phyloP scores from a whole-genome alignment of 2,329 filamentous ascomycete genomes.

The Ophiostoma perfectum region DNA sequence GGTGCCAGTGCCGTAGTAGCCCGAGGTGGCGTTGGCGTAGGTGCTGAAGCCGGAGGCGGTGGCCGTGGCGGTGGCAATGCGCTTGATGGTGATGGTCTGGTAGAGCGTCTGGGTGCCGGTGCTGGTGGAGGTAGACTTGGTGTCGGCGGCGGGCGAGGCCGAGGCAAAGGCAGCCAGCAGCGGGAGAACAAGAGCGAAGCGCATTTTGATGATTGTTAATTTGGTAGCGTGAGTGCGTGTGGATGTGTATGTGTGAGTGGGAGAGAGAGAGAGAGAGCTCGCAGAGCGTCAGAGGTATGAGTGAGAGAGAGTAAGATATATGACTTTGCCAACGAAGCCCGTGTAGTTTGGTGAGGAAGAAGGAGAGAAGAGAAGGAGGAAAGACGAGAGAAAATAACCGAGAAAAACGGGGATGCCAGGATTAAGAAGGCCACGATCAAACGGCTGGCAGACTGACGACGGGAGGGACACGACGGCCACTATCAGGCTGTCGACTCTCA shows the following conservation, averaged over 20 bases:
- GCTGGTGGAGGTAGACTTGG: conserved; percentile 42
- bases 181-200: conserved; percentile 2
- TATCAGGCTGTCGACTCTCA: not conserved
- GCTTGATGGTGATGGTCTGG: conserved; percentile 39
- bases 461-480: not conserved
- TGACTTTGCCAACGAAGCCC: conserved; percentile 15
- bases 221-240: not conserved
- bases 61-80: conserved; percentile 18
- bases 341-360: conserved; percentile 9
- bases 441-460: not conserved
- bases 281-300: conserved; percentile 10
- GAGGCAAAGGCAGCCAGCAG: conserved; percentile 10
- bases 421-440: conserved; percentile 14
- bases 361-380: not conserved
- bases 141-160: not conserved
- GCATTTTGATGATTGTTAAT: conserved; percentile 8
- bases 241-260: not conserved
- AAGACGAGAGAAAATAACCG: not conserved
- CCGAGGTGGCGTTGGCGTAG: conserved; percentile 9
- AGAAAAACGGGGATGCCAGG: not conserved
- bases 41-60: conserved; percentile 2
- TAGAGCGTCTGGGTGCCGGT: conserved; percentile 49
- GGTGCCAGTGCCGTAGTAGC: conserved; percentile 13
- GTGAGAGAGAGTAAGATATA: not conserved
- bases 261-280: conserved; percentile 7